Conservation (phyloP, 148 eudicot species). For the Amaranthus cruentus region DNA sequence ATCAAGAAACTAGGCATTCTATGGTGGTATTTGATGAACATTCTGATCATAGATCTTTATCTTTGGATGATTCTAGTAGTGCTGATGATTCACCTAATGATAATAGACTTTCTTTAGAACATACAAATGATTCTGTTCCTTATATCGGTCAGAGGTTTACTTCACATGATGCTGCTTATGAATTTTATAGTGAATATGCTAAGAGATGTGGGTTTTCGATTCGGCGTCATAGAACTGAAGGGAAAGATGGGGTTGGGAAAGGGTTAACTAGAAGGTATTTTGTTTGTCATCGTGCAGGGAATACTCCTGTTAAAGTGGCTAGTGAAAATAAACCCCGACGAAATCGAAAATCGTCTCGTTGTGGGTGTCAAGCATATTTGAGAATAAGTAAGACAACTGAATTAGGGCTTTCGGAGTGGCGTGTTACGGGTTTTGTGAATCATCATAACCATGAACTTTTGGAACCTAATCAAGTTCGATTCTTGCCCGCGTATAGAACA, state of each 20-base stretch:
- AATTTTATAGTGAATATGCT: conserved; percentile 82
- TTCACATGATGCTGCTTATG: conserved; percentile 90
- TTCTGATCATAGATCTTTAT: conserved; percentile 77
- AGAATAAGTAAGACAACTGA: conserved; percentile 80
- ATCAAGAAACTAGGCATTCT: conserved; percentile 53
- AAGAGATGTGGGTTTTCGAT: conserved; percentile 89
- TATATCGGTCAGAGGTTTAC: conserved; percentile 82
- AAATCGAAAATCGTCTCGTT: conserved; percentile 88
- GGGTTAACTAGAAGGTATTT: conserved; percentile 92
- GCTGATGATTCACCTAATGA: conserved; percentile 78
- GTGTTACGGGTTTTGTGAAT: conserved; percentile 84
- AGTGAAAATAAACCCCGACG: conserved; percentile 75
- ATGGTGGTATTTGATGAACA: conserved; percentile 65
- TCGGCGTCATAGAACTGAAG: conserved; percentile 93
- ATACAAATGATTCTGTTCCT: conserved; percentile 56
- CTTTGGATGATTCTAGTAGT: conserved; percentile 79
- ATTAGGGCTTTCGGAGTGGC: conserved; percentile 73
- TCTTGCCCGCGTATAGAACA: conserved; percentile 89
- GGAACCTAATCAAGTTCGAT: conserved; percentile 90
- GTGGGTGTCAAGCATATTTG: conserved; percentile 93
- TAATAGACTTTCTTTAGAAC: conserved; percentile 52
- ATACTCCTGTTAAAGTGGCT: conserved; percentile 68
- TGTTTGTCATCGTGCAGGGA: conserved; percentile 97
- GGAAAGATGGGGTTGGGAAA: conserved; percentile 93
- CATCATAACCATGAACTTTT: conserved; percentile 91